Base-by-base conservation (phyloP, 192 early-diverging fungal genomes). In the Coemansia reversa region DNA sequence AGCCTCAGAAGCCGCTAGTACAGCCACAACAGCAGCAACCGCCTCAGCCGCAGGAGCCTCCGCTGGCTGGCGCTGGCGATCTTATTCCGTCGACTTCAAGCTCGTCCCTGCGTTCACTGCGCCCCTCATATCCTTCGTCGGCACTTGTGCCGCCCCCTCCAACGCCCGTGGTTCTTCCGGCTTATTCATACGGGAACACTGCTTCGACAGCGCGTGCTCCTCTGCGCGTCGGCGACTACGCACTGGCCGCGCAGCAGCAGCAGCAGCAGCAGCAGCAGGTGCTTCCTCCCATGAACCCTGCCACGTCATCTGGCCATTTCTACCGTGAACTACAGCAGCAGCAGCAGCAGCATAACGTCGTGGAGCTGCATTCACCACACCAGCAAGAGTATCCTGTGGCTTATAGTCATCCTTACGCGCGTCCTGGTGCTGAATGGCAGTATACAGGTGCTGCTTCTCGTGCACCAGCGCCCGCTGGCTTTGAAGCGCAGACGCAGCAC, bases 211-310 rank as follows among this genome's bases (percentile, higher is more conserved):
- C 39, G 25, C 62, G 73, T 2, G 73, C 73, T 7, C 73, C 67
- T 9, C 58, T 75, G 53, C 73, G 67, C 14, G 63, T 69, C 6
- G 56, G 63, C 58, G 67, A 75, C 61, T 76, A 76, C 62, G 60
- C 75, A 27, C 58, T 72, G 45, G 45, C 74, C 14, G 52, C 69
- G 16, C n/a, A 52, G n/a, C 51, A 53, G 0, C 54, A 56, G 12
- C 58, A 51, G 52, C 66, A 39, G 33, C 69, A 55, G 27, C 60
- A 58, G 47, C 57, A 25, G 33, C 69, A 45, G 23, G 28, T 33
- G 50, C 35, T 58, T 18, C 52, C 55, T 14, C 55, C 65, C 33
- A 52, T 22, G 14, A 68, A 55, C 30, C 16, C 61, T 14, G 48
- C 62, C 30, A 58, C 29, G 19, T 64, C 35, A 1, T 30, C 35